Percentiles rank a stretch among this genome's conserved stretches.
Conservation (phyloP, 2,329 filamentous ascomycete species). For the Xylariaceae sp. region DNA sequence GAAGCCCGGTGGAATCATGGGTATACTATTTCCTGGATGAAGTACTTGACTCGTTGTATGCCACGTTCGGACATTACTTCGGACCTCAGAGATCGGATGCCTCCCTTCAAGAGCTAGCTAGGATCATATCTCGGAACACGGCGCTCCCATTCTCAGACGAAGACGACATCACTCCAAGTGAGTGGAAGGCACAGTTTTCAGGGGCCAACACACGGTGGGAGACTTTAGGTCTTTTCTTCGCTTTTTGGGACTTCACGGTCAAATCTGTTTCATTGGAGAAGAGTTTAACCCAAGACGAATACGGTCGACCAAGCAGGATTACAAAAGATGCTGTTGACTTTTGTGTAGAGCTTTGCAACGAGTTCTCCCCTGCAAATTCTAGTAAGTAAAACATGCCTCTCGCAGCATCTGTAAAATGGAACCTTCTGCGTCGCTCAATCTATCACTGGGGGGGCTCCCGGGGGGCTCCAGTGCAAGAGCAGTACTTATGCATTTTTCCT, state of each 20-base stretch:
- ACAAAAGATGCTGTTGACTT: constrained; percentile 22
- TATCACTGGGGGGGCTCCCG: no score
- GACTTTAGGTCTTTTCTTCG: constrained; percentile 39
- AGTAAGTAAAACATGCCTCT: neutral
- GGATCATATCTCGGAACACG: constrained; percentile 38
- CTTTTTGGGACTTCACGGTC: constrained; percentile 23
- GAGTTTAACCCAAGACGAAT: constrained; percentile 5
- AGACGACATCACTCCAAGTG: constrained; percentile 31
- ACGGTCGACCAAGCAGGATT: constrained; percentile 11
- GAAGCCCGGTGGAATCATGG: constrained; percentile 33
- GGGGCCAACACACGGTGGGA: constrained; percentile 43
- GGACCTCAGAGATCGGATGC: constrained; percentile 19
- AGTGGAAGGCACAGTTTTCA: constrained; percentile 40
- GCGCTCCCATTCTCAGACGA: constrained; percentile 36
- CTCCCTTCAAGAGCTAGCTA: constrained; percentile 37
- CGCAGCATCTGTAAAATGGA: no score
- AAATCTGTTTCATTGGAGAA: constrained; percentile 7
- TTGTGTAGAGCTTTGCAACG: constrained; percentile 27
- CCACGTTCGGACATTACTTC: constrained; percentile 32
- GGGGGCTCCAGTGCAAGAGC: no score
- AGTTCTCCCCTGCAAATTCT: constrained; percentile 28
- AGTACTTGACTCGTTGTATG: constrained; percentile 34
- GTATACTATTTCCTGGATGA: constrained; percentile 25
- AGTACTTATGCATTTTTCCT: neutral
- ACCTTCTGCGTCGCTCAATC: no score